These are phyloP conservation scores for Aspergillus caelatus DNA, from an alignment of 2,329 filamentous ascomycete genomes.

Conservation along the genomic window DNA sequence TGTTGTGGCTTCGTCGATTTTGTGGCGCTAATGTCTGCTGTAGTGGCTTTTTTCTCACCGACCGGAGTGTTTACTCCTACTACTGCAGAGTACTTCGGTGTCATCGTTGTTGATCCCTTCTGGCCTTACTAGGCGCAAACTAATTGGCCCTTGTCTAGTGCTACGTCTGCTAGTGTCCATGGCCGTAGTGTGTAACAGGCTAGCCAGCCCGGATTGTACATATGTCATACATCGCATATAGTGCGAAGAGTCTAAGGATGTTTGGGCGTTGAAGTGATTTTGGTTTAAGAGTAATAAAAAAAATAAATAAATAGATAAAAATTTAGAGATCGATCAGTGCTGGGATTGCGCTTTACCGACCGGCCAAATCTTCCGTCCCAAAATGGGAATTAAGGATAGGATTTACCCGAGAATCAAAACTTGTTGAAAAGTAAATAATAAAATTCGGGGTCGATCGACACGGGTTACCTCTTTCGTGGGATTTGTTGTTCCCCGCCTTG, in stretches of 20 bases:
- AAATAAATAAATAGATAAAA: neutral
- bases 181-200: too few species aligned
- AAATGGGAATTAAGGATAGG: neutral
- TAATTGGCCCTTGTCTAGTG: too few species aligned
- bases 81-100: too few species aligned
- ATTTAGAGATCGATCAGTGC: neutral
- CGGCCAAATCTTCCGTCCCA: neutral
- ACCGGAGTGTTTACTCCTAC: slow-evolving; percentile 6
- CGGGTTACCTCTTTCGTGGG: neutral
- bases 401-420: neutral
- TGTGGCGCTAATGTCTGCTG: slow-evolving; percentile 21
- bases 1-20: slow-evolving; percentile 22
- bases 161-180: too few species aligned
- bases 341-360: neutral
- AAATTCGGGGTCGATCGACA: neutral
- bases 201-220: too few species aligned
- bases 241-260: neutral
- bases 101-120: too few species aligned
- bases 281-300: neutral
- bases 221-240: too few species aligned
- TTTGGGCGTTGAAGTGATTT: neutral
- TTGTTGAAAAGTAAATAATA: neutral
- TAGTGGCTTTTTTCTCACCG: slow-evolving; percentile 20
- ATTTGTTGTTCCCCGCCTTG: neutral
- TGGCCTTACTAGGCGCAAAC: too few species aligned